Base-by-base conservation (phyloP, 352 stramenopile genomes). In the Globisporangium recalcitrans region DNA sequence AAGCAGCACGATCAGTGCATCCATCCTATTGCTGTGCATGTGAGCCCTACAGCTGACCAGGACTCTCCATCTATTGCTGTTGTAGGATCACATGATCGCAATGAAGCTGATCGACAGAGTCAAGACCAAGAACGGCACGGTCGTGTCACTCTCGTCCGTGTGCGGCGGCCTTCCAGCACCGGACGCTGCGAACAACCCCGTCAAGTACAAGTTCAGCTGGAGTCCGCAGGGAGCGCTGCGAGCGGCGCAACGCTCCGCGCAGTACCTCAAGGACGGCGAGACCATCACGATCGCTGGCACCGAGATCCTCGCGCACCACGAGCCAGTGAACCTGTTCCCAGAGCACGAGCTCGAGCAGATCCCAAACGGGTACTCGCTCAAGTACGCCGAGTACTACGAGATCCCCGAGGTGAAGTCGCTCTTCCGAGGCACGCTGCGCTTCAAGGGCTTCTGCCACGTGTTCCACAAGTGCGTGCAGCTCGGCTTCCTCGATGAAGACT, bases 131-230 rank as follows among this genome's bases (percentile, higher is more conserved):
- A 65, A 74, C 16, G 86, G 88, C 38, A 70, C 69, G 32, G 69
- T 97, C n/a, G 68, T 65, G 4, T 73, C 60, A 38, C 96, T 97
- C 62, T 79, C 74, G 14, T 96, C 87, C 52, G 74, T 96, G 11
- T 97, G 88, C 63, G 91, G 91, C 29, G 91, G 91, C 11, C 71
- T 97, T 13, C 87, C 87, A 14, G 80, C 88, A 26, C 89, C 91
- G 13, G 86, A 95, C 61, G 86, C 84, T 3, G 86, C 86, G 21
- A 83, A 96, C 64, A 97, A 97, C 62, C 87, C 87, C n/a, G 76
- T 97, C 54, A 80, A 85, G 61, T 97, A 97, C 68, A 97, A 97
- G 68, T 97, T 97, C 63, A 96, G 83, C 48, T 97, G 91, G 91
- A 91, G 77, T 60, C 91, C 91, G n/a, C 71, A 80, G 9, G 90